Evolutionary conservation across 306 rosid species (phyloP), one percentile per base, ranked within the genome.

Genomic region (Gastrolobium villosum): DNA sequence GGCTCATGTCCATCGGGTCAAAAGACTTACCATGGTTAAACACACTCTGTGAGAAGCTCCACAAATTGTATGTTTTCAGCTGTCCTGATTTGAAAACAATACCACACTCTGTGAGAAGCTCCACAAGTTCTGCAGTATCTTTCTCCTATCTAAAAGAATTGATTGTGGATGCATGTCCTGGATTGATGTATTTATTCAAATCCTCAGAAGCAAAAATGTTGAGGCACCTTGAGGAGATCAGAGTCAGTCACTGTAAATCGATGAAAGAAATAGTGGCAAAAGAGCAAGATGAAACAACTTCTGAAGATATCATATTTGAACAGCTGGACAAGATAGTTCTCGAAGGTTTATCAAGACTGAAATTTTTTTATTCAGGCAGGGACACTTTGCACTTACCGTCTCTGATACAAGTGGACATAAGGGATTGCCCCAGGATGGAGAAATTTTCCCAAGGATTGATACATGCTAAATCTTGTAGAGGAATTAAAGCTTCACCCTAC

Each of bases 111-210:
- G 3, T 9, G 49, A 61, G 15, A 39, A 14, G 4, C 68, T 83
- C 8, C 0, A 10, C 2, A 9, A 1, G 11, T 7, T 56, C 76
- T 1, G 10, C 65, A 2, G 56, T 64, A 3, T 73, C 75, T 37
- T 59, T 81, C 71, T 28, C 34, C 15, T 3, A 30, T 48, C 46
- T 81, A 28, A 37, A 20, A n/a, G 6, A 1, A 0, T 0, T 83
- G 14, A 10, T 0, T 2, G 1, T 66, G 2, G 1, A 3, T 0
- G 2, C 4, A 1, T 78, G 86, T 11, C 6, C 10, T 8, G 30
- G 50, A 11, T n/a, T 83, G 72, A 0, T 32, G 11, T 11, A 73
- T 44, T 57, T 83, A 30, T 52, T 78, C 49, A 73, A 80, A 11
- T 31, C 48, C 26, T 48, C 56, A n/a, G 41, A 52, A 0, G 77